Percentiles rank a stretch among this genome's conserved stretches.
Evolutionary conservation across 164 flowering plant genomes (phyloP).

Genomic region (Litsea cubeba): DNA sequence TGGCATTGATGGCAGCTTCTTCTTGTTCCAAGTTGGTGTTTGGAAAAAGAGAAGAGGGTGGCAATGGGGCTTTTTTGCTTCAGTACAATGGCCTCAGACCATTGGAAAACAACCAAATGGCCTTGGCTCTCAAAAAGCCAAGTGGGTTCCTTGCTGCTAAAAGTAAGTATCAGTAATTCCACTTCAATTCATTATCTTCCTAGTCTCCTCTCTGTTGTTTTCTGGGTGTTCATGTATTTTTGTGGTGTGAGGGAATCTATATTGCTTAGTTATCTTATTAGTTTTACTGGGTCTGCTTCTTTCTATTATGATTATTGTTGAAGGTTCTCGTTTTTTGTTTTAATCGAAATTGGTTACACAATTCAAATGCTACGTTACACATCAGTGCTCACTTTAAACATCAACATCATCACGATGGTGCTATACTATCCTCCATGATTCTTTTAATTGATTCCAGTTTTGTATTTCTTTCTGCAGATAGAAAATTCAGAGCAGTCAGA

Average conservation of each 20-base stretch:
- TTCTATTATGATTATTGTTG: not conserved
- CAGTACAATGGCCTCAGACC: slow-evolving; percentile 40
- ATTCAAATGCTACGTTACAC: not conserved
- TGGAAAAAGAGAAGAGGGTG: slow-evolving; percentile 22
- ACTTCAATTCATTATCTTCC: not conserved
- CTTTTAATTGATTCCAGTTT: not conserved
- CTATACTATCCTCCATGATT: not conserved
- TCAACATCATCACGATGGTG: not conserved
- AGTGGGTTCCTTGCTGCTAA: slow-evolving; percentile 19
- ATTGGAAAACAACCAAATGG: slow-evolving; percentile 24
- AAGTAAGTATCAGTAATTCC: slow-evolving; percentile 18
- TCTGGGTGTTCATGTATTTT: not conserved
- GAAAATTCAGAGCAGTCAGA: slow-evolving; percentile 32
- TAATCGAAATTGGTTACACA: not conserved
- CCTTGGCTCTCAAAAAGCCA: slow-evolving; percentile 15
- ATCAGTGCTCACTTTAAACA: not conserved
- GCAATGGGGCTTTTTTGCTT: slow-evolving; percentile 28
- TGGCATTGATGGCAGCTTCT: slow-evolving; percentile 15
- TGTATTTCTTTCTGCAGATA: slow-evolving; percentile 23
- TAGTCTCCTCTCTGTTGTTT: not conserved
- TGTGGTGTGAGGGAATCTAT: not conserved
- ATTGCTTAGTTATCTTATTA: not conserved
- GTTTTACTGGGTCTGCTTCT: not conserved
- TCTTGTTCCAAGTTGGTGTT: slow-evolving; percentile 26
- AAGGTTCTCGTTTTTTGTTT: not conserved